phyloP scores from a whole-genome alignment of 331 rosid genomes.

The Malus hybrid region DNA sequence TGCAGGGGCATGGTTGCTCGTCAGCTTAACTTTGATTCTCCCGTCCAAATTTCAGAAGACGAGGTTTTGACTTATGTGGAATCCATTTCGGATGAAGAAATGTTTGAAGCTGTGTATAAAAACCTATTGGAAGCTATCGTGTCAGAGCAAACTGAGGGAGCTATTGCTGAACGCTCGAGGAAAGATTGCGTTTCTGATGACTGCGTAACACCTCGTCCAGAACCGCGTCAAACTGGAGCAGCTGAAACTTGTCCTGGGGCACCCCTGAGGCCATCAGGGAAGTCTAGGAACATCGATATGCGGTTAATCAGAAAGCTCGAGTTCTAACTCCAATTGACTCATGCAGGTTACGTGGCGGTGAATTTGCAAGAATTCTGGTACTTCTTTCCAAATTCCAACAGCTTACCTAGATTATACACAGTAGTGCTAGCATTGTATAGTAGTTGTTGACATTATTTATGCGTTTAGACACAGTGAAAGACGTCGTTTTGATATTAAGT shows the following conservation, averaged over 20 bases:
- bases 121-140: constrained; percentile 55
- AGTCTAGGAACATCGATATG: constrained; percentile 30
- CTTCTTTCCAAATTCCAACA: neutral
- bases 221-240: constrained; percentile 15
- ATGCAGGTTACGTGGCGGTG: neutral
- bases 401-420: constrained; percentile 23
- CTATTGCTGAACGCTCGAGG: constrained; percentile 21
- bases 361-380: constrained; percentile 8
- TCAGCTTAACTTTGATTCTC: constrained; percentile 45
- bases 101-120: constrained; percentile 46
- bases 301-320: constrained; percentile 71
- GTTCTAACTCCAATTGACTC: constrained; percentile 31
- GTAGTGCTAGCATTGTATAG: constrained; percentile 43
- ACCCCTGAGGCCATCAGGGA: constrained; percentile 41
- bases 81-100: constrained; percentile 49
- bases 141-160: constrained; percentile 37
- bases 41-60: constrained; percentile 6
- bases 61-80: constrained; percentile 1
- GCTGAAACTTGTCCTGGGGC: constrained; percentile 61
- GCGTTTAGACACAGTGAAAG: constrained; percentile 4
- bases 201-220: constrained; percentile 41
- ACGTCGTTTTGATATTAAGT: constrained; percentile 1
- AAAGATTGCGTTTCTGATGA: constrained; percentile 16
- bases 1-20: constrained; percentile 34
- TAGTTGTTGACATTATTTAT: constrained; percentile 10